Conservation (phyloP, 768 basidiomycete genomes). For the Tulasnella sp. region DNA sequence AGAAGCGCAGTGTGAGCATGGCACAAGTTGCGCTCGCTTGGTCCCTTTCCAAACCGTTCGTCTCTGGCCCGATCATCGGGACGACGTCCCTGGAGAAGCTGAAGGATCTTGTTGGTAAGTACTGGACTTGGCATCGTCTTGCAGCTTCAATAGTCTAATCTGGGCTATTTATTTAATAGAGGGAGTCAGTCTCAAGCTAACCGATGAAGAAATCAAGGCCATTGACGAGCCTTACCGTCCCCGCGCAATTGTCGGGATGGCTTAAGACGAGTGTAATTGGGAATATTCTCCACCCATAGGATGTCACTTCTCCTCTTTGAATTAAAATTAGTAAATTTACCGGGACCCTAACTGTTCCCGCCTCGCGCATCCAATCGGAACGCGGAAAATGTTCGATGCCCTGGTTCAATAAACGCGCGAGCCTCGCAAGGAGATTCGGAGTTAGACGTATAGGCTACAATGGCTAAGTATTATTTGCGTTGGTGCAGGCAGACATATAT, state of each 20-base stretch:
- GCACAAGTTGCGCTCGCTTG: constrained; percentile 21
- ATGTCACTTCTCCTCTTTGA: too few species aligned
- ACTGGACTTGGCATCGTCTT: not conserved
- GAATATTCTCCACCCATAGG: too few species aligned
- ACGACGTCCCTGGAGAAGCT: constrained; percentile 11
- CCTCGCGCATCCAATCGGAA: too few species aligned
- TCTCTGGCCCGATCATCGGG: constrained; percentile 20
- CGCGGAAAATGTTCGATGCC: too few species aligned
- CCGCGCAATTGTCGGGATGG: constrained; percentile 47
- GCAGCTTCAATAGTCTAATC: not conserved
- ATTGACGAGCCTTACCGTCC: constrained; percentile 56
- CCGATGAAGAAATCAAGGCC: constrained; percentile 54
- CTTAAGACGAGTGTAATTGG: not conserved
- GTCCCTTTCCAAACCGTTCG: constrained; percentile 16
- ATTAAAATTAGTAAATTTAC: too few species aligned
- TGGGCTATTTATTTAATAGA: constrained; percentile 34
- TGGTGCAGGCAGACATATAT: not conserved
- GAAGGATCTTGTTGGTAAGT: constrained; percentile 5
- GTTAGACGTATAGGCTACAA: not conserved
- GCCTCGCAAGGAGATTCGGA: too few species aligned
- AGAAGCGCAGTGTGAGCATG: constrained; percentile 14
- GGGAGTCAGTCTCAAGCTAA: constrained; percentile 49
- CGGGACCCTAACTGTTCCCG: too few species aligned
- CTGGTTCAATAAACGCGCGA: not conserved
- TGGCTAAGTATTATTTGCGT: not conserved